Percentiles rank a stretch among this genome's conserved stretches.
phyloP scores from a whole-genome alignment of 371 early-diverging fungal species.

The Quaeritorhiza haematococci region DNA sequence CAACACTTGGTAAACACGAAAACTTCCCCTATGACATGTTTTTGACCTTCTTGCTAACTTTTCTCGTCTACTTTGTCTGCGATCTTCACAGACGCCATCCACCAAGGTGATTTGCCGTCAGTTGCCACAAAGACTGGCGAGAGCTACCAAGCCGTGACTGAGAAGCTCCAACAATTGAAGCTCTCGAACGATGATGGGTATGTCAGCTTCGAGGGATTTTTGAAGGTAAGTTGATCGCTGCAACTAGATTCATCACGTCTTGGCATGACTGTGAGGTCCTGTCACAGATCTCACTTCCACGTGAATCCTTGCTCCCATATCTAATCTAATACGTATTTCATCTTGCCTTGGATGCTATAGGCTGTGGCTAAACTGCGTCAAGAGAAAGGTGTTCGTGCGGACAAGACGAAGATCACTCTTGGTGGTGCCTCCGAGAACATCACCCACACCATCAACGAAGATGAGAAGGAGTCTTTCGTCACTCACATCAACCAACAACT shows the following conservation, averaged over 20 bases:
- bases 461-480: constrained; percentile 91
- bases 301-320: not conserved
- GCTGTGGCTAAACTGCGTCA: constrained; percentile 16
- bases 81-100: constrained; percentile 20
- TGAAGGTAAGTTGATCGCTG: constrained; percentile 21
- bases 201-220: constrained; percentile 39
- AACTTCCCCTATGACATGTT: not conserved
- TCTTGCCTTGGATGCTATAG: constrained; percentile 31
- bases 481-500: constrained; percentile 87
- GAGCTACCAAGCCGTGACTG: constrained; percentile 28
- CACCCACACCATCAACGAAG: constrained; percentile 95
- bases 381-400: constrained; percentile 9
- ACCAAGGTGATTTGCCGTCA: constrained; percentile 33
- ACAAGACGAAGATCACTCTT: constrained; percentile 78
- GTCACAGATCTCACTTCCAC: not conserved
- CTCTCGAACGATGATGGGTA: constrained; percentile 22
- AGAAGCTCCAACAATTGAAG: constrained; percentile 28
- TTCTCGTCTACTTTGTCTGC: not conserved
- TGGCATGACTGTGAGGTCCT: not conserved
- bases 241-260: not conserved
- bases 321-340: constrained; percentile 24
- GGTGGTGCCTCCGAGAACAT: constrained; percentile 74
- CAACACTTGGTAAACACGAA: not conserved
- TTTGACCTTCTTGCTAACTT: not conserved
- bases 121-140: constrained; percentile 43